A percentile compares a stretch with the other conserved stretches of the same genome.
These are phyloP conservation scores for Alternaria burnsii DNA, from an alignment of 2,329 filamentous ascomycete species.

Conservation along the genomic window DNA sequence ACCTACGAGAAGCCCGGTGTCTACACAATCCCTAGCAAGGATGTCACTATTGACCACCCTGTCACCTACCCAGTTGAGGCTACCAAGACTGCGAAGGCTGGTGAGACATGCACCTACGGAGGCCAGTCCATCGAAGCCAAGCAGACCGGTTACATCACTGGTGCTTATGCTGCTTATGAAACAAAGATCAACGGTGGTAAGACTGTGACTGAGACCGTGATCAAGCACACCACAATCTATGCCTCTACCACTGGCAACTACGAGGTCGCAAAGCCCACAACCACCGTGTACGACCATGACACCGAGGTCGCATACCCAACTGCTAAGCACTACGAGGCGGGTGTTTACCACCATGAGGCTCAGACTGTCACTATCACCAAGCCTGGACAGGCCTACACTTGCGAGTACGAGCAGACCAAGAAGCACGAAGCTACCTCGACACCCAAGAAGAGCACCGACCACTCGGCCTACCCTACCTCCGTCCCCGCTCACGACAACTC, in stretches of 20 bases:
- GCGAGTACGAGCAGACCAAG: slow-evolving; percentile 35
- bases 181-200: slow-evolving; percentile 23
- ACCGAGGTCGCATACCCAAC: slow-evolving; percentile 39
- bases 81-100: slow-evolving; percentile 30
- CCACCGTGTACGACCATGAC: slow-evolving; percentile 38
- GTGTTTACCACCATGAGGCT: slow-evolving; percentile 38
- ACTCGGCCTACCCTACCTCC: slow-evolving; percentile 12
- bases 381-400: slow-evolving; percentile 38
- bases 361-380: slow-evolving; percentile 48
- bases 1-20: slow-evolving; percentile 41
- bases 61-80: slow-evolving; percentile 34
- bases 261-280: slow-evolving; percentile 46
- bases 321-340: slow-evolving; percentile 31
- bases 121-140: slow-evolving; percentile 32
- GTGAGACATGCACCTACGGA: slow-evolving; percentile 39
- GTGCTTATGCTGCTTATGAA: slow-evolving; percentile 35
- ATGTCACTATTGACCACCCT: slow-evolving; percentile 32
- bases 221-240: slow-evolving; percentile 35
- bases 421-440: slow-evolving; percentile 22
- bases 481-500: slow-evolving; percentile 18
- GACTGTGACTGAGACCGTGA: slow-evolving; percentile 34
- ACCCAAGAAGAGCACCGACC: slow-evolving; percentile 13
- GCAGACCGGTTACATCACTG: slow-evolving; percentile 37
- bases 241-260: slow-evolving; percentile 37
- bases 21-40: slow-evolving; percentile 42